Conservation (phyloP, 2,329 filamentous ascomycete species). For the Aspergillus sp. region DNA sequence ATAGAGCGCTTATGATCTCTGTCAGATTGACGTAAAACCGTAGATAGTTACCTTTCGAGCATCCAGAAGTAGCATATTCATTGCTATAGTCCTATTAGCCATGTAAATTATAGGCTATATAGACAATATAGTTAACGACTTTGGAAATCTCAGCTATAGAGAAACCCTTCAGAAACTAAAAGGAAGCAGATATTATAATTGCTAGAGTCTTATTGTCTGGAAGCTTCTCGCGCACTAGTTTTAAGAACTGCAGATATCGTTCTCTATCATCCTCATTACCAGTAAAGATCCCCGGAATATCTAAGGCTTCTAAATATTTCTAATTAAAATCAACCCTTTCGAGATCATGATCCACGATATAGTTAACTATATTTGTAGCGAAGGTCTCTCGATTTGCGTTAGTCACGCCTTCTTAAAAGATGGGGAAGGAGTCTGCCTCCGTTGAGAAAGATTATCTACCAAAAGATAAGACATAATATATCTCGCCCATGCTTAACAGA, state of each 20-base stretch:
- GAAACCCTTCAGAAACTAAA: conserved; percentile 34
- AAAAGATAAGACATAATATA: conserved; percentile 43
- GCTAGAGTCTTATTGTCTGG: conserved; percentile 22
- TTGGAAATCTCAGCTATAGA: conserved; percentile 28
- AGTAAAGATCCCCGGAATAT: conserved; percentile 38
- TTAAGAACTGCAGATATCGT: conserved; percentile 35
- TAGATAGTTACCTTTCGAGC: conserved; percentile 30
- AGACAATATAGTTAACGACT: conserved; percentile 36
- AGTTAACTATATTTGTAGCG: conserved; percentile 35
- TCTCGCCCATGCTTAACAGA: conserved; percentile 29
- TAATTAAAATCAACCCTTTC: conserved; percentile 45
- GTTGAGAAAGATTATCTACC: conserved; percentile 48
- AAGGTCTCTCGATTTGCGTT: conserved; percentile 40
- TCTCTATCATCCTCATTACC: conserved; percentile 27
- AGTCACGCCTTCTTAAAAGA: conserved; percentile 39
- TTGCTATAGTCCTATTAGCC: conserved; percentile 30
- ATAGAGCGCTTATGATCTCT: conserved; percentile 33
- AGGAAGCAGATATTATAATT: conserved; percentile 30
- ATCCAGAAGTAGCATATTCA: conserved; percentile 20
- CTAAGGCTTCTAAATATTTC: conserved; percentile 39
- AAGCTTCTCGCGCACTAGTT: conserved; percentile 17
- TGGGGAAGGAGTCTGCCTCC: conserved; percentile 31
- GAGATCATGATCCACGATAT: conserved; percentile 41
- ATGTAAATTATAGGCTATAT: conserved; percentile 43
- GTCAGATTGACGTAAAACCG: conserved; percentile 42